Base-by-base conservation (phyloP, 2,329 filamentous ascomycete species). In the Calonectria pseudoturangicola region DNA sequence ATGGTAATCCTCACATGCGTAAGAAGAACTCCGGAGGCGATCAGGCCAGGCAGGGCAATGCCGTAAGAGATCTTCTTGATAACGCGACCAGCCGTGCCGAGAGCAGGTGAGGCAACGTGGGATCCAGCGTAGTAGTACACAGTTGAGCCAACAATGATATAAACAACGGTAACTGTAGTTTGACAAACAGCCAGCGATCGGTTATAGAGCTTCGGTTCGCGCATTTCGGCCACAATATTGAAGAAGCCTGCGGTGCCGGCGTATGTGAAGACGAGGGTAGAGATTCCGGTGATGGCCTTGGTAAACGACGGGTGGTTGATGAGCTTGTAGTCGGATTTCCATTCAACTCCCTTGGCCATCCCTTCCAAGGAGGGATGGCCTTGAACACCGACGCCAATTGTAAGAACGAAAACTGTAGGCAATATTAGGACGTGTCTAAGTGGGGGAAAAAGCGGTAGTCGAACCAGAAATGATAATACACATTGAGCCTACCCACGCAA, bases 121-220 rank as follows among this genome's bases (percentile, higher is more conserved):
- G 83, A 84, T 1, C 87, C 86, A 73, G 85, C 87, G 73, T 80
- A 88, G 67, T 84, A 84, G 78, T 88, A 88, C 10, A 88, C 83
- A 0, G 87, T 84, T 4, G n/a, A 47, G 13, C 76, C 76, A 4
- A 85, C 79, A 7, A 78, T 66, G 18, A 80, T 58, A 64, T 84
- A 84, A n/a, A 80, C 81, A 8, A 80, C 58, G 7, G 82, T 76
- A 2, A 84, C 74, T 0, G 67, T 79, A 73, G 25, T 73, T 73
- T 73, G 79, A 71, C 76, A 79, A 10, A 81, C 25, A 3, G 78
- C 7, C 3, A 82, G 70, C 0, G 81, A 73, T 1, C 77, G 74
- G 10, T 72, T 79, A 65, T 79, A 83, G 3, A 74, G 58, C 2
- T 65, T 63, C 2, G 81, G 81, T 18, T 83, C 75, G 7, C 80